phyloP scores from a whole-genome alignment of 768 basidiomycete species.

The Leccinum rimulosum region DNA sequence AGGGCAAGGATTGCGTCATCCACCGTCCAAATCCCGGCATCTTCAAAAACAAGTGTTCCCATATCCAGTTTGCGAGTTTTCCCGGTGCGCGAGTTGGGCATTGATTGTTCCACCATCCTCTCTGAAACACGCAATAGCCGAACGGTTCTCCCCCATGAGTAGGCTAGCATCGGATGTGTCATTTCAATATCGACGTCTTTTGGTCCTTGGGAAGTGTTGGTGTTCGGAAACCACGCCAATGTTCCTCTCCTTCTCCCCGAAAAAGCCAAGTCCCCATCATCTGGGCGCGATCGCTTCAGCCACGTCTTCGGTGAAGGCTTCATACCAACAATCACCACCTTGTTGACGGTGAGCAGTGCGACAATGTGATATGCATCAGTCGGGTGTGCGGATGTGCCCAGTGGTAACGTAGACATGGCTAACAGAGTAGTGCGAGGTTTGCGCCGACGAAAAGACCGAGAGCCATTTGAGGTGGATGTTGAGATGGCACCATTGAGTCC shows the following conservation, averaged over 20 bases:
- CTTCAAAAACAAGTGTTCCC: constrained; percentile 63
- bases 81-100: constrained; percentile 54
- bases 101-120: constrained; percentile 47
- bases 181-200: constrained; percentile 19
- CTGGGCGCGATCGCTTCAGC: constrained; percentile 68
- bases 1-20: constrained; percentile 65
- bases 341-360: constrained; percentile 85
- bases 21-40: constrained; percentile 56
- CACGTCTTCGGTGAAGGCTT: constrained; percentile 92
- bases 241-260: constrained; percentile 57
- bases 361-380: constrained; percentile 80
- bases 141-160: constrained; percentile 77
- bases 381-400: constrained; percentile 68
- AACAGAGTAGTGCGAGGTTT: constrained; percentile 66
- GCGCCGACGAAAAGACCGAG: constrained; percentile 41
- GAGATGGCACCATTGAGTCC: constrained; percentile 1
- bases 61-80: constrained; percentile 59
- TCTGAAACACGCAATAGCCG: constrained; percentile 67
- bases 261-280: constrained; percentile 41
- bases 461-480: constrained; percentile 17
- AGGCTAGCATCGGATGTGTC: constrained; percentile 69
- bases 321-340: constrained; percentile 89
- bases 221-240: constrained; percentile 82
- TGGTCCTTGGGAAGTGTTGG: constrained; percentile 27
- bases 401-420: constrained; percentile 76